phyloP scores from a whole-genome alignment of 805 yeast species.

The Suhomyces sp. region DNA sequence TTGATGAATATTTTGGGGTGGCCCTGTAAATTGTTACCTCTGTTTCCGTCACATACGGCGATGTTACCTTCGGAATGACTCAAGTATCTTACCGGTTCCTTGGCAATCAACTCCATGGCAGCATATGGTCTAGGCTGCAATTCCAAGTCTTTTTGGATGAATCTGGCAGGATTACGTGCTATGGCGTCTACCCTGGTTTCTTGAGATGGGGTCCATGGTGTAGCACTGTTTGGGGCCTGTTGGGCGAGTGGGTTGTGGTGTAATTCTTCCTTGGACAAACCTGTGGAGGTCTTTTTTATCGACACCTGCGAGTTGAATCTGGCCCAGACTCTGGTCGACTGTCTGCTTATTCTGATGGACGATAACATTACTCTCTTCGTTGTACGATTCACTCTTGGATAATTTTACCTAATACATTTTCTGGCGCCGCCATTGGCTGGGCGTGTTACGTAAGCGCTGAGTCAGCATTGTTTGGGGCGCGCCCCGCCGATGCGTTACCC shows the following conservation, averaged over 20 bases:
- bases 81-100: constrained; percentile 67
- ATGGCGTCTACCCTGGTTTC: constrained; percentile 54
- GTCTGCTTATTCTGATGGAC: constrained; percentile 8
- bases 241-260: constrained; percentile 28
- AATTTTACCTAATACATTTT: constrained; percentile 3
- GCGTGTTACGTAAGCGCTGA: background rate
- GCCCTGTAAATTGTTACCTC: constrained; percentile 64
- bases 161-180: constrained; percentile 53
- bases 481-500: background rate
- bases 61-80: constrained; percentile 45
- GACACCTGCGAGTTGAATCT: constrained; percentile 12
- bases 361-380: constrained; percentile 5
- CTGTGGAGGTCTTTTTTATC: constrained; percentile 12
- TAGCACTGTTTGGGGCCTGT: constrained; percentile 76
- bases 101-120: constrained; percentile 77
- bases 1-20: constrained; percentile 83
- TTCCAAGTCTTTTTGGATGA: constrained; percentile 65
- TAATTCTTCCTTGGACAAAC: constrained; percentile 17
- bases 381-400: too few relatives aligned
- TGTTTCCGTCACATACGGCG: constrained; percentile 84
- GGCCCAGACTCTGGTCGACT: constrained; percentile 2
- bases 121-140: constrained; percentile 78
- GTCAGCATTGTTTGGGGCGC: too few relatives aligned
- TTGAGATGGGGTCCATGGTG: constrained; percentile 73
- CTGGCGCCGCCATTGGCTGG: constrained; percentile 2